Evolutionary conservation across 768 basidiomycete genomes (phyloP).

Genomic region (Naganishia antarctica): DNA sequence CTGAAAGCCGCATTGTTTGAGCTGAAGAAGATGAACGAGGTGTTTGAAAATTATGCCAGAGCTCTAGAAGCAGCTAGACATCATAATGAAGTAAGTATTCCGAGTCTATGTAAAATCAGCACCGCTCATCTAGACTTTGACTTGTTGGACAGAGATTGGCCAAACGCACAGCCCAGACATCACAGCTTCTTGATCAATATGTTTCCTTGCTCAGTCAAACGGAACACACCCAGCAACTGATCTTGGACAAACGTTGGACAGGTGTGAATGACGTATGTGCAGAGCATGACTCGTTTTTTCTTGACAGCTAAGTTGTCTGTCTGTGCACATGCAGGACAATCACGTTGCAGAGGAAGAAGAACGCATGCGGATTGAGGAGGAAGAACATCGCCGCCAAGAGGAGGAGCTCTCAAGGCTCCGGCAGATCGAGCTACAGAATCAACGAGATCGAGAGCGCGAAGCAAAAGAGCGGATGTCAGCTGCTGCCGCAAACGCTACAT

Average conservation of each 20-base stretch:
- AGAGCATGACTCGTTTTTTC: neutral
- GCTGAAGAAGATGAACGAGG: conserved; percentile 47
- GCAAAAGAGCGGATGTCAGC: conserved; percentile 4
- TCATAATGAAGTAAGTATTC: conserved; percentile 45
- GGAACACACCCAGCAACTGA: conserved; percentile 49
- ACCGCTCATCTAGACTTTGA: neutral
- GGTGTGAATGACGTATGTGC: conserved; percentile 44
- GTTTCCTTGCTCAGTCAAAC: conserved; percentile 48
- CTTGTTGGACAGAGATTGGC: conserved; percentile 35
- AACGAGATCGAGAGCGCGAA: conserved; percentile 7
- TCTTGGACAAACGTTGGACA: conserved; percentile 48
- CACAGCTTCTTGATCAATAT: conserved; percentile 49
- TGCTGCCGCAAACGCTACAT: neutral
- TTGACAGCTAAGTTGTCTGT: neutral
- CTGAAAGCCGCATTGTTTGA: conserved; percentile 44
- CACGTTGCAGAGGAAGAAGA: conserved; percentile 11
- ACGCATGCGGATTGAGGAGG: neutral
- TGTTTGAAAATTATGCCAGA: conserved; percentile 42
- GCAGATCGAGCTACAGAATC: neutral
- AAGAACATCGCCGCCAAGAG: neutral
- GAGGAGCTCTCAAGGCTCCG: neutral
- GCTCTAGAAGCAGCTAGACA: conserved; percentile 39
- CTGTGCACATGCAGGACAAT: neutral
- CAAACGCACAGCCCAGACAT: conserved; percentile 40
- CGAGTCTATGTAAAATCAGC: neutral